A percentile compares a stretch with the other conserved stretches of the same genome.
These are phyloP conservation scores for Adansonia gregorii DNA, from an alignment of 441 rosid species.

Conservation along the genomic window DNA sequence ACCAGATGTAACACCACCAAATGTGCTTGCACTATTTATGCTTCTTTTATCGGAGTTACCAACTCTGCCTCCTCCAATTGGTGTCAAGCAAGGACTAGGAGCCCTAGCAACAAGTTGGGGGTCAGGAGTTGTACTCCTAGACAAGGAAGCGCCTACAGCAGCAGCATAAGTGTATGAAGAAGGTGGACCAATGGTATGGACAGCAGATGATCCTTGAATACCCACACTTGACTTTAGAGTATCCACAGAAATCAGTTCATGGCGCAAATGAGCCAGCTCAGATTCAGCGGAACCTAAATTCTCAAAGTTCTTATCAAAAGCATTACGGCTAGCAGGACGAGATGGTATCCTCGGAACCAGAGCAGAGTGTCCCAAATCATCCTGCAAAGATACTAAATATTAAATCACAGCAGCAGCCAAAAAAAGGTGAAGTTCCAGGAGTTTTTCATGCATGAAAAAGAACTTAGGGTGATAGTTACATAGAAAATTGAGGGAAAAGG, in stretches of 20 bases:
- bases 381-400: slow-evolving; percentile 50
- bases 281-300: slow-evolving; percentile 49
- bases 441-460: neutral
- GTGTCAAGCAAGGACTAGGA: slow-evolving; percentile 88
- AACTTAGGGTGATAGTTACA: neutral
- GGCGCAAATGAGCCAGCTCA: slow-evolving; percentile 57
- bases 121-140: slow-evolving; percentile 89
- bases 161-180: slow-evolving; percentile 79
- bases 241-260: slow-evolving; percentile 47
- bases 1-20: slow-evolving; percentile 58
- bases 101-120: slow-evolving; percentile 77
- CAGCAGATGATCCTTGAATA: slow-evolving; percentile 48
- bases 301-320: slow-evolving; percentile 68
- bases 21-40: slow-evolving; percentile 50
- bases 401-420: slow-evolving; percentile 3
- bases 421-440: neutral
- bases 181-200: slow-evolving; percentile 50
- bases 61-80: slow-evolving; percentile 80
- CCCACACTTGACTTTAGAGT: slow-evolving; percentile 40
- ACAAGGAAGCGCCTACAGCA: slow-evolving; percentile 76
- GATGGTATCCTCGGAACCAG: slow-evolving; percentile 59
- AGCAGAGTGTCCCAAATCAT: slow-evolving; percentile 57
- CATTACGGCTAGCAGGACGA: slow-evolving; percentile 88
- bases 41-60: slow-evolving; percentile 66
- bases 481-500: neutral